Evolutionary conservation across 1,284 basidiomycete genomes (phyloP).

Genomic region (Schizophyllum amplum): DNA sequence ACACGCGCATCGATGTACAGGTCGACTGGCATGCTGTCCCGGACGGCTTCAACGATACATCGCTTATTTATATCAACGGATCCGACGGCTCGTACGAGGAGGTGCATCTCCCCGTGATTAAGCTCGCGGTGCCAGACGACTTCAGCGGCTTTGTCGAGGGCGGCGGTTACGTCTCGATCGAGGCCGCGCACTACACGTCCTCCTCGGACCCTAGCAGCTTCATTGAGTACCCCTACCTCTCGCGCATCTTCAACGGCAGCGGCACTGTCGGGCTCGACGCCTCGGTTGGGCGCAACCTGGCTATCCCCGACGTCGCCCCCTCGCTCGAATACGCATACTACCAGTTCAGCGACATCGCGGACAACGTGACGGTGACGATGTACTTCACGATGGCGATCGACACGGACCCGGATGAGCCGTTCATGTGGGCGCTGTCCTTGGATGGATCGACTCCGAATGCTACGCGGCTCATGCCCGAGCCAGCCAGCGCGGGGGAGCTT

Average conservation of each 20-base stretch:
- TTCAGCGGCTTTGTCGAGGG: slow-evolving; percentile 50
- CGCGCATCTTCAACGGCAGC: slow-evolving; percentile 45
- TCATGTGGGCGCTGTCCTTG: slow-evolving; percentile 49
- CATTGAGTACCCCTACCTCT: slow-evolving; percentile 45
- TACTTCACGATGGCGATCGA: slow-evolving; percentile 52
- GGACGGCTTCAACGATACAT: slow-evolving; percentile 34
- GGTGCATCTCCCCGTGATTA: slow-evolving; percentile 4
- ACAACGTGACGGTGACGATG: slow-evolving; percentile 40
- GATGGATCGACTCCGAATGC: slow-evolving; percentile 36
- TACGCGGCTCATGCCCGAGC: slow-evolving; percentile 43
- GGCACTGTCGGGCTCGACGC: slow-evolving; percentile 32
- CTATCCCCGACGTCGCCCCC: slow-evolving; percentile 51
- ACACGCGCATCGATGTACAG: slow-evolving; percentile 45
- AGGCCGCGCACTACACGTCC: slow-evolving; percentile 51
- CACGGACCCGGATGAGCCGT: slow-evolving; percentile 31
- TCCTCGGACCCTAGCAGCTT: slow-evolving; percentile 48
- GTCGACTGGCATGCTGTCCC: slow-evolving; percentile 54
- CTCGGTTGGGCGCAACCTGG: slow-evolving; percentile 34
- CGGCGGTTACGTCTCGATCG: slow-evolving; percentile 56
- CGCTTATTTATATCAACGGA: slow-evolving; percentile 34
- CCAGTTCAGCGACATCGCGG: slow-evolving; percentile 24
- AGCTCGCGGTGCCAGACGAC: not conserved
- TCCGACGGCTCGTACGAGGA: slow-evolving; percentile 7
- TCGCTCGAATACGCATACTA: slow-evolving; percentile 64
- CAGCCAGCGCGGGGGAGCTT: slow-evolving; percentile 35